Evolutionary conservation across 106 monocot genomes (phyloP), one percentile per base, ranked within the genome.

Genomic region (Chionographis japonica): DNA sequence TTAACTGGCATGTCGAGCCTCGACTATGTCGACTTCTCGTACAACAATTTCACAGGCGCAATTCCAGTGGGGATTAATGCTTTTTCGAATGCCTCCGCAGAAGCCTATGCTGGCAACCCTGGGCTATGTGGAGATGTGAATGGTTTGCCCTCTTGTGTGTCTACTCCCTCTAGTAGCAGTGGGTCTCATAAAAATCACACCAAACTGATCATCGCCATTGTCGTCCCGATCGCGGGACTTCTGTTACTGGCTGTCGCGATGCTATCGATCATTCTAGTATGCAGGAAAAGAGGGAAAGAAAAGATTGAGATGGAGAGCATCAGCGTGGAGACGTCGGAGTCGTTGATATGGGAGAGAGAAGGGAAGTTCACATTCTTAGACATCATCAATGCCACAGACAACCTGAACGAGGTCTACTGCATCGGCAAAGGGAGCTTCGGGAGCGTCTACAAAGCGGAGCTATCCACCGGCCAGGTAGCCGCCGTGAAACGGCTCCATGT

Each of bases 341-440:
- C 85, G 0, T 50, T 84, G 60, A 80, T 86, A 71, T 88, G 91
- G 89, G 89, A 82, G 69, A 83, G 50, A 68, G 91, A 91, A 70
- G 77, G 83, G 2, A 85, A 73, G 64, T 88, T 95, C 70, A 67
- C 77, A 20, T 95, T 95, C 65, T 20, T 52, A 16, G 91, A 86
- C 65, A 84, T 91, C 51, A 39, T 84, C 67, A 79, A 70, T 20
- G 93, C 93, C 7, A 94, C 89, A 1, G 82, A 82, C 49, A 84
- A 86, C 77, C 87, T 94, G 75, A 79, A 63, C 27, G 81, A 84
- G 12, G 77, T 60, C 14, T 89, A 39, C 73, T 80, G 79, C 81
- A 80, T 89, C 4, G 89, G 93, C 27, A 80, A 77, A 70, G 89
- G 93, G 0, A 67, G 79, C 2, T 89, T 87, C 56, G 89, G 89